Evolutionary conservation across 2,329 filamentous ascomycete genomes (phyloP).

Genomic region (Sporothrix phasma): DNA sequence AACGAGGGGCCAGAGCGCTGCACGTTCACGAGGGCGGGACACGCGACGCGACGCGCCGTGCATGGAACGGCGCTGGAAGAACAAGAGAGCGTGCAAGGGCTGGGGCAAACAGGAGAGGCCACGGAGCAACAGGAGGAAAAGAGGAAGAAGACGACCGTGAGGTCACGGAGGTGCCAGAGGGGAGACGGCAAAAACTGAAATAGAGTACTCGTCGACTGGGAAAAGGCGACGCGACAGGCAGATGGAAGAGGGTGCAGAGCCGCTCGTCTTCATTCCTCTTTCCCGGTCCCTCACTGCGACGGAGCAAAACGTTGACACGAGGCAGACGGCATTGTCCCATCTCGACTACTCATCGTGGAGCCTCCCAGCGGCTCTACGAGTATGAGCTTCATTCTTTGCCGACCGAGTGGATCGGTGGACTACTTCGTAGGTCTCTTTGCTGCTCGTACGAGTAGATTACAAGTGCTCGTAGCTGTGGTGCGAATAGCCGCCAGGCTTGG

Average conservation of each 20-base stretch:
- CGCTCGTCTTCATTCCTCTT: background rate
- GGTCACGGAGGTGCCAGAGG: too few relatives aligned
- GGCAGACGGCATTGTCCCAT: background rate
- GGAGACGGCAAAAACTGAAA: too few relatives aligned
- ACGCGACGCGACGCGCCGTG: conserved; percentile 18
- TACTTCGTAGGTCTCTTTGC: background rate
- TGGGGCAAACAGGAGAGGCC: background rate
- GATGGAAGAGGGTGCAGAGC: background rate
- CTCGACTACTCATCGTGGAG: too few relatives aligned
- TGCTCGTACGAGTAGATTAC: too few relatives aligned
- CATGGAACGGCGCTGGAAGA: conserved; percentile 1
- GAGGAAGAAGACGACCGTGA: too few relatives aligned
- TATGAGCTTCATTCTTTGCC: background rate
- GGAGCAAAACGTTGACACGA: background rate
- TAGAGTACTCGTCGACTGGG: too few relatives aligned
- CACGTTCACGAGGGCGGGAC: background rate
- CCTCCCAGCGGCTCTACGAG: background rate
- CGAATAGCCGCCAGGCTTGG: too few relatives aligned
- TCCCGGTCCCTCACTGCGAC: background rate
- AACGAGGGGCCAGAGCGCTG: background rate
- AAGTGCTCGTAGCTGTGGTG: too few relatives aligned
- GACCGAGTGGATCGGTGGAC: background rate
- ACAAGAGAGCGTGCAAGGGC: too few relatives aligned
- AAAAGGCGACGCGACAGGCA: too few relatives aligned
- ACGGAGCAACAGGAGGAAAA: background rate